Conservation (phyloP, 1,139 yeast species). For the Pichia sp. region DNA sequence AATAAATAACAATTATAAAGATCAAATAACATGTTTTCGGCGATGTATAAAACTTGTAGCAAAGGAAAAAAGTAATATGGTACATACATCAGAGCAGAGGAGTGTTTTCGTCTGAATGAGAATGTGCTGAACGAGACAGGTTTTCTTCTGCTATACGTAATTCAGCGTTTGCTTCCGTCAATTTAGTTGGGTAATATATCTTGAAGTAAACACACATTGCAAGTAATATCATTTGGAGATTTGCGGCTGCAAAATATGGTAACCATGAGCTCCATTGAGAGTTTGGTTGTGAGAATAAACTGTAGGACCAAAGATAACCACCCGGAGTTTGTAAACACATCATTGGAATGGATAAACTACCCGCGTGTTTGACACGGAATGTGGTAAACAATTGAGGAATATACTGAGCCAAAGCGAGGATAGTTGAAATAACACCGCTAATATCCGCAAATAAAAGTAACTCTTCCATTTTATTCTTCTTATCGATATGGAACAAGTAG, state of each 20-base stretch:
- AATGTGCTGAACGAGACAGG: background rate
- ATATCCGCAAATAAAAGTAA: conserved; percentile 46
- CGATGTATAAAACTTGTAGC: no score
- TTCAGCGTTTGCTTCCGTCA: conserved; percentile 32
- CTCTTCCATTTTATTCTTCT: conserved; percentile 14
- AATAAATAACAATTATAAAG: no score
- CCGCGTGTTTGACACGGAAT: conserved; percentile 67
- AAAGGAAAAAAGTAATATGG: background rate
- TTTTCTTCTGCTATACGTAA: conserved; percentile 28
- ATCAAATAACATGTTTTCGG: no score
- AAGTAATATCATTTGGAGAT: conserved; percentile 57
- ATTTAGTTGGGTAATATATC: conserved; percentile 21
- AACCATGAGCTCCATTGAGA: conserved; percentile 89
- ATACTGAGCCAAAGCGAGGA: conserved; percentile 67
- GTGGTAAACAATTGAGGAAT: conserved; percentile 82
- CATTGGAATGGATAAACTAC: conserved; percentile 77
- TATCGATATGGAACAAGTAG: conserved; percentile 21
- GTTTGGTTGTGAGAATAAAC: conserved; percentile 69
- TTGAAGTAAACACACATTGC: conserved; percentile 50
- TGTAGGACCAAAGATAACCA: conserved; percentile 74
- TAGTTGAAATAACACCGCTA: conserved; percentile 62
- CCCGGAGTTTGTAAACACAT: conserved; percentile 92
- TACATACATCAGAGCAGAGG: conserved; percentile 2
- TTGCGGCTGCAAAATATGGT: conserved; percentile 73
- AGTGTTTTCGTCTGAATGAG: conserved; percentile 8